Evolutionary conservation across 78 protist species (phyloP), one percentile per base, ranked within the genome.

Genomic region (Dictyostelium citrinum): DNA sequence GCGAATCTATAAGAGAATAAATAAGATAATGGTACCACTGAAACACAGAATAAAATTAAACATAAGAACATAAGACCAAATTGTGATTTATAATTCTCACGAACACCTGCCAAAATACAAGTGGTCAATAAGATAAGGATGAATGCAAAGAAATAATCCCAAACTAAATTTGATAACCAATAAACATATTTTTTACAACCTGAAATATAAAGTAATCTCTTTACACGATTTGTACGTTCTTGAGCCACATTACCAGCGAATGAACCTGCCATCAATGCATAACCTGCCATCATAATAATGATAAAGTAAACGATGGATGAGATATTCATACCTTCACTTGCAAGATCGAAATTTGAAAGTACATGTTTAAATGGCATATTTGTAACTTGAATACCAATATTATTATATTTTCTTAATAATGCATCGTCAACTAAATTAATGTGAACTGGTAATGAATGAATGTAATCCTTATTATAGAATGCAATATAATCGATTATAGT

Each of bases 141-240:
- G 24, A 83, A 31, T 7, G 80, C 68, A 20, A 71, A 39, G 29
- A 46, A 43, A n/a, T 71, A 83, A 71, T 83, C 90, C 90, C 90
- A 83, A 46, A 68, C 37, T 5, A 83, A 17, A 51, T 71, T 83
- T 17, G 82, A 45, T 20, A 83, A 20, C 90, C 90, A 83, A 64
- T 83, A 83, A 41, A 83, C 37, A 35, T 31, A 35, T 64, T 83
- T 83, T 22, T 83, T 83, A 29, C 90, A 83, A 41, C 90, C 90
- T 1, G 90, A 83, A 27, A 83, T 83, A 17, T 83, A 83, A 1
- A 83, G 70, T 27, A 83, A 41, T 29, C 90, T 14, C 55, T 83
- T 83, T 0, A 83, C 49, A 24, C 58, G 31, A 64, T 67, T 31
- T 3, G 58, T 35, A 72, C 90, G 90, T 41, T 83, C 90, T 35